Evolutionary conservation across 305 asterid genomes (phyloP), one percentile per base, ranked within the genome.

Genomic region (Vinca major): DNA sequence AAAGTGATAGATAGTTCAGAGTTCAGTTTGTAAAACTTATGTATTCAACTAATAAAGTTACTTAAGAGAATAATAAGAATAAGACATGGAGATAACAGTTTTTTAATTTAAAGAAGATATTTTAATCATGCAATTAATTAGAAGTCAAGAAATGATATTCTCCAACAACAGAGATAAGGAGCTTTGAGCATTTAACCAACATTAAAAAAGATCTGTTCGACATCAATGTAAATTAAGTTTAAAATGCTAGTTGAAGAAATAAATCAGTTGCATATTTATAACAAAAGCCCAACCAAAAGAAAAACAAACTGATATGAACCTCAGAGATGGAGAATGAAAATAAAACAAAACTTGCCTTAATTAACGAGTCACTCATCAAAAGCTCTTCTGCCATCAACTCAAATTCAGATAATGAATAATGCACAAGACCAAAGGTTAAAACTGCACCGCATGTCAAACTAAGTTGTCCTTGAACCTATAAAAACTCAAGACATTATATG

Each of bases 331-430:
- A 48, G 3, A 2, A 17, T 4, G 33, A 65, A 50, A 20, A 8
- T 63, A 36, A 57, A 13, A 48, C 19, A 62, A 43, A 3, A 77
- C 91, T 75, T 83, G 66, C 97, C 91, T 91, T 87, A 74, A 91
- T 68, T 77, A 79, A 49, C 71, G 96, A 87, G 81, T 91, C 96
- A 73, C 97, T 91, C 97, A 91, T 91, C 67, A 91, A 85, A 81
- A 91, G 97, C 78, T 91, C 97, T 82, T 91, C 95, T 44, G 96
- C 91, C 83, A 87, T 76, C 78, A 91, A 75, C 75, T 91, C 97
- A 75, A 91, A 91, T 75, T 87, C 96, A 33, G 96, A 91, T 53
- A 77, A 67, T 63, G 93, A 86, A 78, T 68, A 81, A 80, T 83
- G 86, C 65, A 73, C 80, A 58, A 89, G 90, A 50, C 97, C 97